Evolutionary conservation across 1,139 yeast genomes (phyloP), one percentile per base, ranked within the genome.

Genomic region (Pichia sp.): DNA sequence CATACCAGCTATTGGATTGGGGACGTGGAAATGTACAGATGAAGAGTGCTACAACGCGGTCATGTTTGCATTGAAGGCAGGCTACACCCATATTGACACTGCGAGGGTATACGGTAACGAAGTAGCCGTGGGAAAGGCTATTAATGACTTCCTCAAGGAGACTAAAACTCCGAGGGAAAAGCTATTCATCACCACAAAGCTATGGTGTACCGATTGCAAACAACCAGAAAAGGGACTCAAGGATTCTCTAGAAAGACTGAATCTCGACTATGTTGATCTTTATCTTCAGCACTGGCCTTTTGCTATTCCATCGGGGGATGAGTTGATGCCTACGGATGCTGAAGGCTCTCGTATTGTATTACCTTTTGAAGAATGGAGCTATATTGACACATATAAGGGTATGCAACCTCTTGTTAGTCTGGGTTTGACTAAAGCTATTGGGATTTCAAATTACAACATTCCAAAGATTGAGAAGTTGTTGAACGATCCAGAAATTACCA

Each of bases 201-300:
- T 88, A 59, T 85, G 90, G 87, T 82, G 80, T 31, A 40, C 47
- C 12, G 46, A 31, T 10, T 9, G 16, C 5, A 18, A 31, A 19
- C 21, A 48, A 21, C 46, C 53, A 5, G 43, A 37, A 44, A 73
- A 66, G 42, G 87, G 86, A 7, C 71, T 89, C 52, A 79, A 83
- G 48, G 70, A 31, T 7, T 49, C 53, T 25, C 31, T 54, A n/a
- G 18, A 40, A 19, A 80, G 80, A 63, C 74, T 87, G 61, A 84
- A 83, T 4, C 70, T 85, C 58, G 91, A 86, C 54, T 88, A 88
- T 62, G 83, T 88, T 53, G 96, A 88, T 66, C 74, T 88, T 61
- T 83, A 84, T 66, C 75, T 88, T 65, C 77, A 87, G 64, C 96
- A 88, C 71, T 88, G 95, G 95, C 96, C 96, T 6, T 74, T 77